These are phyloP conservation scores for Glycine tomentella DNA, from an alignment of 306 rosid genomes.

Conservation along the genomic window DNA sequence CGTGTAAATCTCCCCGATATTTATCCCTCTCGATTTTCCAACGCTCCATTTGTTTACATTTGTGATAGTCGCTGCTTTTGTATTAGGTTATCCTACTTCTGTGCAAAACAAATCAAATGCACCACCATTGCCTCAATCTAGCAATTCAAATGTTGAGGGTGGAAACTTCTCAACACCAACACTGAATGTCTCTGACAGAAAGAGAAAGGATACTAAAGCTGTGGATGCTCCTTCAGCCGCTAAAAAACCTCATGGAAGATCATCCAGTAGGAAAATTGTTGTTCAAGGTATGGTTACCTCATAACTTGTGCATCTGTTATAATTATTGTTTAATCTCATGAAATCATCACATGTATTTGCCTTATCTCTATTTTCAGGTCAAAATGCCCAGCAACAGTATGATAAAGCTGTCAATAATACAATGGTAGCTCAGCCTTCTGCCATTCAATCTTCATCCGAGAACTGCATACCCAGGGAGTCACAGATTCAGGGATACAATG, in stretches of 20 bases:
- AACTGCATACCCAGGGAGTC: constrained; percentile 51
- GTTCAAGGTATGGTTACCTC: constrained; percentile 53
- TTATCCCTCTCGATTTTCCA: too few relatives aligned
- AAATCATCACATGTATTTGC: constrained; percentile 4
- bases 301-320: constrained; percentile 13
- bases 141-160: constrained; percentile 50
- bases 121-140: constrained; percentile 54
- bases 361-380: constrained; percentile 49
- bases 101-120: constrained; percentile 41
- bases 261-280: constrained; percentile 45
- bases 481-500: constrained; percentile 61
- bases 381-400: constrained; percentile 42
- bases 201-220: constrained; percentile 65
- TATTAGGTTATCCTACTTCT: constrained; percentile 53
- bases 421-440: constrained; percentile 52
- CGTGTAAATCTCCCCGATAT: too few relatives aligned
- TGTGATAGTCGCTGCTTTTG: background rate
- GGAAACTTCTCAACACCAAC: constrained; percentile 54
- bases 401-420: constrained; percentile 47
- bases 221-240: constrained; percentile 57
- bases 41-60: too few relatives aligned
- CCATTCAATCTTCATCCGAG: constrained; percentile 53
- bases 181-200: constrained; percentile 50
- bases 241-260: constrained; percentile 63
- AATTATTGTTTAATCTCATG: background rate